These are phyloP conservation scores for Ogataea sp. DNA, from an alignment of 805 yeast genomes.

Conservation along the genomic window DNA sequence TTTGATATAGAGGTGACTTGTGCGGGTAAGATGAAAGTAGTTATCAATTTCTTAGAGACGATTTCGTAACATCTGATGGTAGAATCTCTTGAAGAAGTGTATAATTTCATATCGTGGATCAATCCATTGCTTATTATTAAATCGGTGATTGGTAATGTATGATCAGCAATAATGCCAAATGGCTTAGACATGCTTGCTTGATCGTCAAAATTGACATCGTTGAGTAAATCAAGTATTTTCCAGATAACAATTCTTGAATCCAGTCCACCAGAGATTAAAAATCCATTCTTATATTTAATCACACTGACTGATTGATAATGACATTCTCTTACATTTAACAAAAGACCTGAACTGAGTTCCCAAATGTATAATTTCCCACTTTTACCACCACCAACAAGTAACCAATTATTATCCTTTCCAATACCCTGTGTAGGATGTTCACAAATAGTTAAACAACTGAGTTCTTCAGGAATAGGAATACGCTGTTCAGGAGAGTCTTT, in stretches of 20 bases:
- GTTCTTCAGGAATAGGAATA: conserved; percentile 76
- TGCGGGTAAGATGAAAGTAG: conserved; percentile 64
- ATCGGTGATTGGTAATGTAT: conserved; percentile 39
- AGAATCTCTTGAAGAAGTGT: conserved; percentile 64
- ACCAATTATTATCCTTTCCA: too few relatives aligned
- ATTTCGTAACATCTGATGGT: conserved; percentile 69
- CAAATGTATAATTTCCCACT: conserved; percentile 78
- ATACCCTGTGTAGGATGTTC: conserved; percentile 27
- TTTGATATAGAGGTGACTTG: conserved; percentile 50
- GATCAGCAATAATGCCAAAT: conserved; percentile 50
- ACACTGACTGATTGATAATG: conserved; percentile 74
- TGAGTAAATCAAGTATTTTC: conserved; percentile 55
- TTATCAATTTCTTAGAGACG: conserved; percentile 34
- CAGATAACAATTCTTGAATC: conserved; percentile 78
- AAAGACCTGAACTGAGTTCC: conserved; percentile 74
- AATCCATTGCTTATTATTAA: conserved; percentile 37
- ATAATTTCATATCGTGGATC: conserved; percentile 52
- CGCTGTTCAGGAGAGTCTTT: conserved; percentile 69
- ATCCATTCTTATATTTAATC: conserved; percentile 56
- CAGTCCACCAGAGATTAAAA: conserved; percentile 64
- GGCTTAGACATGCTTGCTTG: too few relatives aligned
- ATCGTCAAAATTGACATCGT: conserved; percentile 26
- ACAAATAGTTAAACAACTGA: conserved; percentile 46
- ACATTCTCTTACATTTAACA: conserved; percentile 65
- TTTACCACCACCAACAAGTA: conserved; percentile 65